Conservation (phyloP, 805 yeast species). For the Suhomyces xylopsoci region DNA sequence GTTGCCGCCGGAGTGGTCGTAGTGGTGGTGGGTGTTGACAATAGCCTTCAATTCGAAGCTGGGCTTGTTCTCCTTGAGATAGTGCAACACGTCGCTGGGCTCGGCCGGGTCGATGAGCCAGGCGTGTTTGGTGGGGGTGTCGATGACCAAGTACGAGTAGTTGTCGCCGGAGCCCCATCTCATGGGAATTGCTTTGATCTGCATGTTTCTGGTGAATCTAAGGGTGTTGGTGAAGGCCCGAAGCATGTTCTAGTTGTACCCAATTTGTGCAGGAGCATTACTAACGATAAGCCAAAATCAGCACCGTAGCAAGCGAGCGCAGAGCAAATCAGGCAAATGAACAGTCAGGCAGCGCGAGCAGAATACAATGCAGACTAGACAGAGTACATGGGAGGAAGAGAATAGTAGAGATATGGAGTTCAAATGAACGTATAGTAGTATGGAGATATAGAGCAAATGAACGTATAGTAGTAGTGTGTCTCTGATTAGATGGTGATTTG, state of each 20-base stretch:
- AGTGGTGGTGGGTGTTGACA: constrained; percentile 95
- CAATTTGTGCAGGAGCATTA: not conserved
- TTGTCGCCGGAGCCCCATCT: constrained; percentile 94
- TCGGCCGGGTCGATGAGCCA: constrained; percentile 94
- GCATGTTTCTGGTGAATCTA: constrained; percentile 52
- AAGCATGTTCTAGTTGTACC: not conserved
- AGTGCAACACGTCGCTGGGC: constrained; percentile 56
- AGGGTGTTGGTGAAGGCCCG: not conserved
- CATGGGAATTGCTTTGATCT: constrained; percentile 79
- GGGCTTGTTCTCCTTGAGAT: constrained; percentile 41
- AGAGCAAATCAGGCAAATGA: too few relatives aligned
- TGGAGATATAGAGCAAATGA: too few relatives aligned
- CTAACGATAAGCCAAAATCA: not conserved
- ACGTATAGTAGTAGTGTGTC: too few relatives aligned
- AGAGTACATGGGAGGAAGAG: too few relatives aligned
- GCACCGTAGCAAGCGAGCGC: not conserved
- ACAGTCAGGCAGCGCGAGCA: too few relatives aligned
- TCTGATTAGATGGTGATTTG: too few relatives aligned
- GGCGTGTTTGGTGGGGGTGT: constrained; percentile 60
- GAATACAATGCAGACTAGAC: too few relatives aligned
- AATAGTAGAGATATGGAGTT: too few relatives aligned
- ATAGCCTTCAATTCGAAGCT: constrained; percentile 62
- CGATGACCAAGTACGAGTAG: constrained; percentile 77
- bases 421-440: too few relatives aligned
- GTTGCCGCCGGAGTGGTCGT: constrained; percentile 93